Evolutionary conservation across 2,329 filamentous ascomycete species (phyloP), one percentile per base, ranked within the genome.

Genomic region (Botrytis deweyae): DNA sequence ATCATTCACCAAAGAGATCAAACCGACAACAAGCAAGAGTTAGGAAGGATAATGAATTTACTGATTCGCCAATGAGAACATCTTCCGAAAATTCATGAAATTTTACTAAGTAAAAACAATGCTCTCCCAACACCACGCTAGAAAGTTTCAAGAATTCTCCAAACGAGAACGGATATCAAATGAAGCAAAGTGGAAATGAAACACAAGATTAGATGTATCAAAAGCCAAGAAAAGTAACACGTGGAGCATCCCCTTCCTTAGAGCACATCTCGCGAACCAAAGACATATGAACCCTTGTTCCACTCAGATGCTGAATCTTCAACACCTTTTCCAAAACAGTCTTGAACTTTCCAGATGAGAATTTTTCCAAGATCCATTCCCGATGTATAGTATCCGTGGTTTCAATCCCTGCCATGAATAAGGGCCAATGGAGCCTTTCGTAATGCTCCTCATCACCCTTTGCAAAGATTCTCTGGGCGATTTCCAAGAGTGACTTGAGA

Each of bases 351-450:
- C 61, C 61, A 20, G 38, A 20, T 18, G 61, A 65, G 40, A 72
- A 66, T 36, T 44, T 66, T 12, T 66, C 46, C 38, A 66, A n/a
- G 12, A 66, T 72, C 72, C 73, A 75, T 29, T 72, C 68, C 25
- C 67, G 70, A 58, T 75, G 61, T 38, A 75, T 72, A 18, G 52
- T 7, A 58, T 75, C 72, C 8, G 71, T 62, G 16, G 74, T 75
- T 59, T 75, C 74, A 0, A 75, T 65, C 3, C 74, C 74, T 38
- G 73, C 74, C 49, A 75, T 70, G 46, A 75, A 75, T n/a, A 75
- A 62, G 6, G 73, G 74, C 74, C 70, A 72, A 58, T 61, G 69
- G 33, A 55, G 71, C 38, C 61, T 73, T 49, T 73, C 69, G 44
- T 44, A 74, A n/a, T 72, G 68, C 25, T 74, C 68, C 14, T 72